Conservation (phyloP, 768 basidiomycete species). For the Macrolepiota albuminosa region DNA sequence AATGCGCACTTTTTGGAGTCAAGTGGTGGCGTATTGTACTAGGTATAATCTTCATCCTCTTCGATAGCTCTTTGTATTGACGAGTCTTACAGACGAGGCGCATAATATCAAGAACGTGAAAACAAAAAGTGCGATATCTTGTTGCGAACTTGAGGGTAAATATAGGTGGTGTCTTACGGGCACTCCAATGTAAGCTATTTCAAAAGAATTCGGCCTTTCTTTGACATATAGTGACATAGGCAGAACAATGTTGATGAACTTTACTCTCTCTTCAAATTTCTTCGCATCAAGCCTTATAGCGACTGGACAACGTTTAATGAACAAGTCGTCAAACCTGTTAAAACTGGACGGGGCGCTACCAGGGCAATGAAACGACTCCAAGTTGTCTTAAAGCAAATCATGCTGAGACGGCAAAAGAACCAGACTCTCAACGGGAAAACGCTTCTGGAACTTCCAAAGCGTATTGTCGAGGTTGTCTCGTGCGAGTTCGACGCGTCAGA, state of each 20-base stretch:
- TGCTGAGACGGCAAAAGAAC: constrained; percentile 85
- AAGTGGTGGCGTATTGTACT: constrained; percentile 86
- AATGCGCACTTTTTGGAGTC: constrained; percentile 67
- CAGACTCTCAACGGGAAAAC: constrained; percentile 72
- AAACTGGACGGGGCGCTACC: constrained; percentile 49
- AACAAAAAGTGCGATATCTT: constrained; percentile 74
- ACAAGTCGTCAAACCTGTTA: constrained; percentile 77
- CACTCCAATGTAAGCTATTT: constrained; percentile 59
- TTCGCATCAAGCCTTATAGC: constrained; percentile 77
- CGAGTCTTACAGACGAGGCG: constrained; percentile 66
- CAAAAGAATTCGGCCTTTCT: not conserved
- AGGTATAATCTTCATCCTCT: constrained; percentile 41
- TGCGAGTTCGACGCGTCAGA: constrained; percentile 80
- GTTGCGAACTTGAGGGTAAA: constrained; percentile 70
- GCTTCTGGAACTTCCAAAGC: constrained; percentile 74
- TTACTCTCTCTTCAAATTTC: constrained; percentile 84
- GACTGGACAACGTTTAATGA: constrained; percentile 76
- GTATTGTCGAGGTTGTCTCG: constrained; percentile 63
- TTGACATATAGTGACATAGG: constrained; percentile 40
- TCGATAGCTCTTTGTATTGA: not conserved
- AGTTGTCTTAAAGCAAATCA: constrained; percentile 79
- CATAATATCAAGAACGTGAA: constrained; percentile 90
- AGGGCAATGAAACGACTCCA: constrained; percentile 84
- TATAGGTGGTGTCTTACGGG: constrained; percentile 89
- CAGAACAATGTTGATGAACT: constrained; percentile 92